These are phyloP conservation scores for Thamnidium elegans DNA, from an alignment of 192 early-diverging fungal genomes.

Conservation along the genomic window DNA sequence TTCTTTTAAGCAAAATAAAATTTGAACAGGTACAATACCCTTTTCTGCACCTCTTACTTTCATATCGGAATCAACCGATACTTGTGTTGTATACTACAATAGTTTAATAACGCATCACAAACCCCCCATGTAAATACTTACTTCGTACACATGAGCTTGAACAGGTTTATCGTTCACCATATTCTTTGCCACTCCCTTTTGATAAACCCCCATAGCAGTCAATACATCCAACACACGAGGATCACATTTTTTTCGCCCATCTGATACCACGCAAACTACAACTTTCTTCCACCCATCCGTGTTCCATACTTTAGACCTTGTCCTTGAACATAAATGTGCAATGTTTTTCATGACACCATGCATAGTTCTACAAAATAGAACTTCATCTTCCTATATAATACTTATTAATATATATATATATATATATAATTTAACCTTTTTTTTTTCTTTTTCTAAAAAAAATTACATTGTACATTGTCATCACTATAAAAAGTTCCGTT, in stretches of 20 bases:
- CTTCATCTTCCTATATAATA: conserved; percentile 76
- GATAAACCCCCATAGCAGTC: conserved; percentile 78
- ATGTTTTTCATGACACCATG: conserved; percentile 90
- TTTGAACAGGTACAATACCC: conserved; percentile 80
- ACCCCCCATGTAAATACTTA: neutral
- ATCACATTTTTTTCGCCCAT: conserved; percentile 80
- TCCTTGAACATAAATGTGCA: conserved; percentile 78
- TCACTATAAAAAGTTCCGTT: conserved; percentile 79
- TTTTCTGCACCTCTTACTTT: conserved; percentile 64
- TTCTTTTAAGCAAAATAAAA: conserved; percentile 92
- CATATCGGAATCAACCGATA: conserved; percentile 60
- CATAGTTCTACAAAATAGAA: conserved; percentile 88
- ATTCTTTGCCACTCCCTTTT: conserved; percentile 67
- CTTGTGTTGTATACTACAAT: conserved; percentile 79
- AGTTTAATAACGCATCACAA: neutral
- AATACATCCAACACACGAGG: conserved; percentile 72
- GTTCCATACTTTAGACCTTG: conserved; percentile 74
- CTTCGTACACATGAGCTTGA: conserved; percentile 81
- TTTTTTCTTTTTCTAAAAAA: neutral
- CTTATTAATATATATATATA: neutral
- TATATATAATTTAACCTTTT: conserved; percentile 58
- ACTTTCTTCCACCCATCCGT: conserved; percentile 87
- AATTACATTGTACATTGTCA: conserved; percentile 79
- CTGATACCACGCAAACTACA: conserved; percentile 87
- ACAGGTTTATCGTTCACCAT: conserved; percentile 70